These are phyloP conservation scores for Phylloporus sp. DNA, from an alignment of 768 basidiomycete species.

Conservation along the genomic window DNA sequence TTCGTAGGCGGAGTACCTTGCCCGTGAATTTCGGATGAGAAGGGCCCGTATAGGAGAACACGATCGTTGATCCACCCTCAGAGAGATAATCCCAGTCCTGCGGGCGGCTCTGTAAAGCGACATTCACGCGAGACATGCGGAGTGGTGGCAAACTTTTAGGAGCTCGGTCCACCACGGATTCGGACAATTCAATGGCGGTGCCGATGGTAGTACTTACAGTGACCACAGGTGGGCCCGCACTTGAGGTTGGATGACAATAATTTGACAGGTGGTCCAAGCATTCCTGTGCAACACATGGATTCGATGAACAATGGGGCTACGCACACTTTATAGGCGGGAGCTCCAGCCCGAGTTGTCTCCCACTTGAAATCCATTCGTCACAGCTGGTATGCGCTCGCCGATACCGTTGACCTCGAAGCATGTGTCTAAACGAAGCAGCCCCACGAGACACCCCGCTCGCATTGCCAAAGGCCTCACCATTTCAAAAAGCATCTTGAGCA, in stretches of 20 bases:
- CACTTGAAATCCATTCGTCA: not conserved
- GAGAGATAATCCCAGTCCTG: slow-evolving; percentile 78
- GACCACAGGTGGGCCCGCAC: not conserved
- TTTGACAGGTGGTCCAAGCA: slow-evolving; percentile 6
- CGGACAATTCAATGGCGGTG: not conserved
- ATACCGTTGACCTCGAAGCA: slow-evolving; percentile 8
- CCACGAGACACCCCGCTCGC: slow-evolving; percentile 15
- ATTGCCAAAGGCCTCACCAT: not conserved
- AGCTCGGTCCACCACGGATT: not conserved
- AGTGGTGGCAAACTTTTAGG: not conserved
- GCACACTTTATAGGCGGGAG: not conserved
- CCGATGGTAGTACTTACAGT: not conserved
- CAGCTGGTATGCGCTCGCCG: slow-evolving; percentile 14
- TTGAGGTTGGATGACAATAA: not conserved
- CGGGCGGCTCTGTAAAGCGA: slow-evolving; percentile 29
- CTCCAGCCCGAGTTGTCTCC: not conserved
- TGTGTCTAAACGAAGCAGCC: not conserved
- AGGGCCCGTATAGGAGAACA: slow-evolving; percentile 75
- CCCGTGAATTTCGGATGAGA: slow-evolving; percentile 46
- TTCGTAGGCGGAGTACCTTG: slow-evolving; percentile 75
- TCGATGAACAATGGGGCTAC: slow-evolving; percentile 19
- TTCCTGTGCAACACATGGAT: slow-evolving; percentile 1
- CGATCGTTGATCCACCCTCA: slow-evolving; percentile 90
- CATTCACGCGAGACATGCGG: slow-evolving; percentile 15
- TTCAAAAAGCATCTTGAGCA: slow-evolving; percentile 3